Evolutionary conservation across 805 yeast genomes (phyloP), one percentile per base, ranked within the genome.

Genomic region (Diddensiella transvaalensis): DNA sequence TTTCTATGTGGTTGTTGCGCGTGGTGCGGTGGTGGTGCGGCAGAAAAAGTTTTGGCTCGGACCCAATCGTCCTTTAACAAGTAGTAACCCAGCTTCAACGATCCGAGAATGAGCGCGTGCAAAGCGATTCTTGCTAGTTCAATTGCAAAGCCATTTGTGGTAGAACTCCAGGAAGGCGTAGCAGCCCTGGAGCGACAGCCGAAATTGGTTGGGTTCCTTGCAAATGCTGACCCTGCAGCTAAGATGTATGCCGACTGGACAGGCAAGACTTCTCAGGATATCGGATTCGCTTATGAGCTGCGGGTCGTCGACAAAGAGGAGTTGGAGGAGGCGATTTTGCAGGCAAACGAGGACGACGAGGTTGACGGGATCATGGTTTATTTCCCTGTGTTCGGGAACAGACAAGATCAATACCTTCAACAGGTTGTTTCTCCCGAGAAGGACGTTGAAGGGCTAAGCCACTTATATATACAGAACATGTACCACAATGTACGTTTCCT

Each of bases 231-330:
- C 60, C 98, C 97, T 2, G 96, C 98, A 10, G 98, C 96, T 3
- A 77, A 78, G 60, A 85, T 85, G 85, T 93, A 93, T 65, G 98
- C 99, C 42, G 82, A 81, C 43, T 93, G 97, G 96, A 91, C 99
- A 0, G 86, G 85, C 23, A 90, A 88, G 63, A 91, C 98, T 0
- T 80, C 93, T 57, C 84, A 80, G 60, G 82, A 86, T 18, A 69
- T 89, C 49, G 99, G 99, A 0, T 89, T 93, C 69, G 71, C 78
- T 30, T 93, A 87, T 65, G 91, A 89, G 63, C 70, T 93, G 54
- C 69, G 85, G 24, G 77, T 80, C 58, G 82, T 85, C 17, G 78
- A 77, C 56, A 88, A 86, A 63, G 96, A 93, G 56, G 84, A 82
- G 29, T 74, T 93, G 52, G 99, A 93, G 65, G 89, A 83, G 57